These are phyloP conservation scores for Fusarium tuaranense DNA, from an alignment of 2,329 filamentous ascomycete species.

Conservation along the genomic window DNA sequence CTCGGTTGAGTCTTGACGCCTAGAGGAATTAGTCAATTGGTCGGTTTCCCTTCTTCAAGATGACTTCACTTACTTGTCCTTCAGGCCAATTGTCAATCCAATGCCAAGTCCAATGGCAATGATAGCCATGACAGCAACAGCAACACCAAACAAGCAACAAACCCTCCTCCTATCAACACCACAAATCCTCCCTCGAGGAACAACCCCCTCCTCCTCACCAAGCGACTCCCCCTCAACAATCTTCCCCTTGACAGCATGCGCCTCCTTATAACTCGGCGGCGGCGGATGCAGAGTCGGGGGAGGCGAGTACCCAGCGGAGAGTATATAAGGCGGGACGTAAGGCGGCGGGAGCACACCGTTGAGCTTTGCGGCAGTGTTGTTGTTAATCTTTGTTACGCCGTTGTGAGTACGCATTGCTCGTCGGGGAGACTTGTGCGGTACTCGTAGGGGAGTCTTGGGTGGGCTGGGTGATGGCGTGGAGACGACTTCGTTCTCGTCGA, in stretches of 20 bases:
- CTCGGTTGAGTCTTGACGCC: neutral
- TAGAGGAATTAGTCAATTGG: conserved; percentile 6
- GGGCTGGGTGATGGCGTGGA: conserved; percentile 26
- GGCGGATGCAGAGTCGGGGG: conserved; percentile 28
- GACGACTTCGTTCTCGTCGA: conserved; percentile 51
- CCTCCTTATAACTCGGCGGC: conserved; percentile 39
- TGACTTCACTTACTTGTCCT: conserved; percentile 47
- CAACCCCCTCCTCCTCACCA: conserved; percentile 23
- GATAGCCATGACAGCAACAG: conserved; percentile 45
- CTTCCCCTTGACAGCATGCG: conserved; percentile 15
- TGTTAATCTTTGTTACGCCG: conserved; percentile 13
- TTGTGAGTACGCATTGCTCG: conserved; percentile 10
- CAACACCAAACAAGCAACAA: conserved; percentile 50
- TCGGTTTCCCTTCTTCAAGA: neutral
- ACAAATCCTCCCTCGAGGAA: conserved; percentile 10
- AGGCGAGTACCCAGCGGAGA: neutral
- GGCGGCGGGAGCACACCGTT: conserved; percentile 39
- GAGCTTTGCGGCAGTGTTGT: neutral
- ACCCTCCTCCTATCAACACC: conserved; percentile 33
- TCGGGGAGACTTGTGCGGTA: conserved; percentile 45
- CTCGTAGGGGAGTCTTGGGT: conserved; percentile 43
- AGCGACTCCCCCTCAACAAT: conserved; percentile 22
- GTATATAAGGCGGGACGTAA: conserved; percentile 37
- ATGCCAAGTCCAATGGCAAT: conserved; percentile 53
- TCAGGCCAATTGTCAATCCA: conserved; percentile 55